A percentile compares a stretch with the other conserved stretches of the same genome.
Conservation (phyloP, 139 green algal genomes). For the Coccomyxa sp. region DNA sequence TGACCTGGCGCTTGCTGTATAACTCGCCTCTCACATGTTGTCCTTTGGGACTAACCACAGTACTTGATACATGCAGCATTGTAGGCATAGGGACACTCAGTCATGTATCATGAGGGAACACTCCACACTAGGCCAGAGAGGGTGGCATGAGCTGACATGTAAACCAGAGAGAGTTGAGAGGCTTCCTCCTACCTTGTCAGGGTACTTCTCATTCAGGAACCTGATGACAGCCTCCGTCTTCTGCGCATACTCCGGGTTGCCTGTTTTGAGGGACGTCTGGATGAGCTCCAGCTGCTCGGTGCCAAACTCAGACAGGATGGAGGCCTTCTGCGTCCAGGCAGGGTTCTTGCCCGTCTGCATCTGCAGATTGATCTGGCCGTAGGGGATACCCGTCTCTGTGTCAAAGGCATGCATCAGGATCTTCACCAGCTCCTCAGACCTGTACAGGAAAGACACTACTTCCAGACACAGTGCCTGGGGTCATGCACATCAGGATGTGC, state of each 20-base stretch:
- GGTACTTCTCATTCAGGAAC: constrained; percentile 22
- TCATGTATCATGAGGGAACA: background rate
- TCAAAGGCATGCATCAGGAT: constrained; percentile 66
- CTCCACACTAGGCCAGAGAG: background rate
- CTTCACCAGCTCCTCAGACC: constrained; percentile 41
- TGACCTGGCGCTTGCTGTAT: no score
- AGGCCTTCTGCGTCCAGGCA: constrained; percentile 29
- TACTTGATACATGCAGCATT: no score
- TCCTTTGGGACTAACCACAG: no score
- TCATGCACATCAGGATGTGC: no score
- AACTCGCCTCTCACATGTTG: no score
- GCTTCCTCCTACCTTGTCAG: constrained; percentile 16
- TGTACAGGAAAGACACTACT: no score
- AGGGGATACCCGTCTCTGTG: constrained; percentile 60
- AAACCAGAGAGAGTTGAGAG: background rate
- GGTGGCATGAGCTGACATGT: background rate
- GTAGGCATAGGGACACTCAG: no score
- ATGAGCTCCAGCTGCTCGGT: constrained; percentile 51
- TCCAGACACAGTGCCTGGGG: no score
- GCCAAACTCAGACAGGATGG: constrained; percentile 45
- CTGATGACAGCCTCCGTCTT: constrained; percentile 16
- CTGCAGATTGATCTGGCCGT: constrained; percentile 48
- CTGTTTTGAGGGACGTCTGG: constrained; percentile 31
- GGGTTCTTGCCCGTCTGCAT: constrained; percentile 31
- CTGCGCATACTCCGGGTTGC: constrained; percentile 20